Base-by-base conservation (phyloP, 768 basidiomycete genomes). In the Epithele typhae region DNA sequence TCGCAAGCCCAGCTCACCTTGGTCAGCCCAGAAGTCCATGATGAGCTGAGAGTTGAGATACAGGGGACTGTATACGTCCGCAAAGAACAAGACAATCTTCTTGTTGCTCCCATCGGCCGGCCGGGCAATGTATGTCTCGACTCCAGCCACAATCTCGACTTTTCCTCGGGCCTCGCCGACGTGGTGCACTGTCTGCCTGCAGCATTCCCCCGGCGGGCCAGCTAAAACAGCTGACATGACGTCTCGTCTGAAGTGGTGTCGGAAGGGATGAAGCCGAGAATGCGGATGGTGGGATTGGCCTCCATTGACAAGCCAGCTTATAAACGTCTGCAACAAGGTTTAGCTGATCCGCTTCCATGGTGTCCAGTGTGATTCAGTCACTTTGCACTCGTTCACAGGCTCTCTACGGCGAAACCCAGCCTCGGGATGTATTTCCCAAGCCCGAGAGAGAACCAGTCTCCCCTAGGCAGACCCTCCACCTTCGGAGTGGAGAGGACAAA, bases 21-120 rank as follows among this genome's bases (percentile, higher is more conserved):
- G 68, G 6, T 74, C 65, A 1, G 84, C 82, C 50, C 77, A 81
- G 54, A 75, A 84, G 58, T 86, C 82, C 57, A 82, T 79, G 5
- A 85, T 46, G 18, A 83, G 66, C 60, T 81, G 68, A 39, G 72
- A 74, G 59, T 84, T 84, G 50, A 75, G 41, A 55, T 68, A 81
- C 47, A 81, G 72, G 2, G 82, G 76, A 1, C 83, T 76, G 54
- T 68, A 82, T 2, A 84, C 71, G 51, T 84, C 83, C 0, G 80
- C 52, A 49, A 79, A 74, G 67, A 70, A 84, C 18, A 85, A 59
- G 15, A 84, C 60, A 45, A 85, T 66, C 54, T 69, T 71, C 5
- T 40, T 43, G 50, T 68, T 70, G 5, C 43, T 49, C 32, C 36
- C 27, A 0, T 58, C 49, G 2, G 67, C 57, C 0, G 78, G 77